Evolutionary conservation across 495 filamentous ascomycete species (phyloP), one percentile per base, ranked within the genome.

Genomic region (Penicillium robsamsonii): DNA sequence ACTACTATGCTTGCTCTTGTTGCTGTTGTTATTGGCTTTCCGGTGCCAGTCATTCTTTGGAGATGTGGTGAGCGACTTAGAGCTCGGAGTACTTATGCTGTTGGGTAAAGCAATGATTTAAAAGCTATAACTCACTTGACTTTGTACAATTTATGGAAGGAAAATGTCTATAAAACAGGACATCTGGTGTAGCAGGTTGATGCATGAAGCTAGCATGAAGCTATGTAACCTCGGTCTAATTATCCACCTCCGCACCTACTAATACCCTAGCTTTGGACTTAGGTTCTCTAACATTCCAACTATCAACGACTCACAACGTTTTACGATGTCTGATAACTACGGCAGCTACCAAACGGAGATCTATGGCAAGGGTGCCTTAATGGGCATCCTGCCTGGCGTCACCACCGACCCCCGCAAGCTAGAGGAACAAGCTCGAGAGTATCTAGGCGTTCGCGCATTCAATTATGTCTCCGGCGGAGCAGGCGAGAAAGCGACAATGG

Each of bases 401-500:
- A 86, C 82, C 0, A 86, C 83, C 4, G 79, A 87, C 56, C 83
- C 84, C 7, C 81, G 81, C 50, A 73, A 76, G 47, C 74, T 87
- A 5, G 80, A 86, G 62, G 74, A 78, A 37, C 78, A 83, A 58
- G 84, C 84, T 15, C 72, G 68, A 45, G 71, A 76, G 46, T 66
- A 68, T 38, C 70, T 87, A 58, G 67, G 70, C 22, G 64, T 66
- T 2, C 75, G 78, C 22, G 70, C 77, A 13, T 87, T 75, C 66
- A 81, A 83, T 58, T 88, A 87, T 70, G 78, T 85, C 13, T 73
- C 79, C 24, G 84, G 84, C n/a, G 84, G 83, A 15, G 85, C 84
- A 11, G 84, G 85, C 9, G 83, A 87, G 62, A 76, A 79, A 58
- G 77, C 82, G 2, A 88, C 84, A 0, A 82, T 87, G 81, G 80